Percentiles rank a stretch among this genome's conserved stretches.
These are phyloP conservation scores for Auricularia sp. DNA, from an alignment of 768 basidiomycete species.

Conservation along the genomic window DNA sequence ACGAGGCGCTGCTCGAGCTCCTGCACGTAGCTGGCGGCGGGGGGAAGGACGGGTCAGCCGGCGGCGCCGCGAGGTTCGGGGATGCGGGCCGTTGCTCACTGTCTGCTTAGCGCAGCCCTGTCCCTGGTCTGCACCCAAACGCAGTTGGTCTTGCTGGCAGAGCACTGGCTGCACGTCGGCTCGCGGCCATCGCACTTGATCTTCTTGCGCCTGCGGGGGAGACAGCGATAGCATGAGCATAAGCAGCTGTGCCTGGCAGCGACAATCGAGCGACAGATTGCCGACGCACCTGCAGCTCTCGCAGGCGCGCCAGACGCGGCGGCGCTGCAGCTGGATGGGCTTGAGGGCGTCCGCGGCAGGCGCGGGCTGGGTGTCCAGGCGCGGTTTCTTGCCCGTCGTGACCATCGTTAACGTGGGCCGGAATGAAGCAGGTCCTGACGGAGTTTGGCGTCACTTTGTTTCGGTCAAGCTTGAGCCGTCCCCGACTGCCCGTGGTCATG, in stretches of 20 bases:
- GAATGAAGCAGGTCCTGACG: background rate
- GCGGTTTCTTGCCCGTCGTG: background rate
- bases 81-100: conserved; percentile 42
- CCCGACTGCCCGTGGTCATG: background rate
- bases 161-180: conserved; percentile 76
- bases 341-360: conserved; percentile 15
- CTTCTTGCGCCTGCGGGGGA: conserved; percentile 63
- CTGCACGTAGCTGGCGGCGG: conserved; percentile 63
- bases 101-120: conserved; percentile 79
- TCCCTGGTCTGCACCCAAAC: conserved; percentile 90
- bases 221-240: conserved; percentile 2
- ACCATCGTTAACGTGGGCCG: background rate
- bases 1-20: conserved; percentile 80
- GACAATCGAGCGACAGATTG: background rate
- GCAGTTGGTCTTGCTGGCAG: conserved; percentile 62
- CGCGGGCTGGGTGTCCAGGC: background rate
- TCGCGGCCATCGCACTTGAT: conserved; percentile 88
- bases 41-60: conserved; percentile 2
- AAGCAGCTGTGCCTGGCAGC: conserved; percentile 9
- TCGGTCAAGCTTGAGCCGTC: no score
- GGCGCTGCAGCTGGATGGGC: conserved; percentile 66
- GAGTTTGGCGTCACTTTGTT: background rate
- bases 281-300: conserved; percentile 70
- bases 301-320: conserved; percentile 81
- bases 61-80: conserved; percentile 7